These are phyloP conservation scores for Dovyalis caffra DNA, from an alignment of 345 rosid genomes.

Conservation along the genomic window DNA sequence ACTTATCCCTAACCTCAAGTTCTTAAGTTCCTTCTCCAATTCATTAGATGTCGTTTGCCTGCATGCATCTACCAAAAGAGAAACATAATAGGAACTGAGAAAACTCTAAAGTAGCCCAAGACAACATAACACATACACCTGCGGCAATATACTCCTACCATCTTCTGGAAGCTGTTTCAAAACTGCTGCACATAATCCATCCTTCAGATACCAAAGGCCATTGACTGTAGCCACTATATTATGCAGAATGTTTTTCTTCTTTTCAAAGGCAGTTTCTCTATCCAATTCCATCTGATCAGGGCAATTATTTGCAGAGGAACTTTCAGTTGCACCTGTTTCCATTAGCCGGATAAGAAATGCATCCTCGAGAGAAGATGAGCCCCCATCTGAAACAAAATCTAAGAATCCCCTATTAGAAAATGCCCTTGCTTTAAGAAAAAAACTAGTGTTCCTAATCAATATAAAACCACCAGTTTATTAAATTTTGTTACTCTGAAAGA, in stretches of 20 bases:
- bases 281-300: constrained; percentile 45
- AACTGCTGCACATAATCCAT: constrained; percentile 51
- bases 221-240: constrained; percentile 54
- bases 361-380: constrained; percentile 43
- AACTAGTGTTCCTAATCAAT: neutral
- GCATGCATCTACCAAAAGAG: constrained; percentile 51
- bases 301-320: constrained; percentile 52
- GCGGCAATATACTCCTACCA: constrained; percentile 40
- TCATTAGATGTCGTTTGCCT: constrained; percentile 43
- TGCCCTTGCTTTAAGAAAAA: neutral
- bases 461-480: neutral
- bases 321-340: constrained; percentile 90
- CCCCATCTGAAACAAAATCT: constrained; percentile 47
- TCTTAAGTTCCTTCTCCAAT: constrained; percentile 57
- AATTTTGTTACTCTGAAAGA: neutral
- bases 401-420: constrained; percentile 27
- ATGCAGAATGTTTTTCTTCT: constrained; percentile 40
- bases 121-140: neutral
- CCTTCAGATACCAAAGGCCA: constrained; percentile 62
- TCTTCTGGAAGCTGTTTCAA: constrained; percentile 44
- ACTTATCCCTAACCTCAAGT: constrained; percentile 54
- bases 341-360: constrained; percentile 66
- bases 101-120: constrained; percentile 10
- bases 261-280: constrained; percentile 36
- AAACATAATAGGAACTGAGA: constrained; percentile 21